Conservation (phyloP, 2,329 filamentous ascomycete species). For the Fusarium aywerte region DNA sequence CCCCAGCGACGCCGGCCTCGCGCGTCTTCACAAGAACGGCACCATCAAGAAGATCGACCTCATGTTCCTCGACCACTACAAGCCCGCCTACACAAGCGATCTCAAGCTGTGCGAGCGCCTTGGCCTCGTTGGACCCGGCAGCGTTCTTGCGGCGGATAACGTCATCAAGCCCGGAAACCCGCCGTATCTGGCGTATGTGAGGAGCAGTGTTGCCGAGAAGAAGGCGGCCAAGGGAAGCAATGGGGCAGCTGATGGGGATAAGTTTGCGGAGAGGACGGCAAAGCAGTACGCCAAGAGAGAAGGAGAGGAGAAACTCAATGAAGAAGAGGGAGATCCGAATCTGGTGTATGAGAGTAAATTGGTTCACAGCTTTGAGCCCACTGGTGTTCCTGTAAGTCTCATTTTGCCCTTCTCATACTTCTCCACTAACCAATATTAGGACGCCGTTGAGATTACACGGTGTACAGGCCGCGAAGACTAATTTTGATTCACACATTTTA, state of each 20-base stretch:
- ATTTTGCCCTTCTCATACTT: background rate
- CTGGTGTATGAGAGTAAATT: conserved; percentile 73
- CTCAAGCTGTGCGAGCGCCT: conserved; percentile 81
- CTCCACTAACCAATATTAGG: conserved; percentile 56
- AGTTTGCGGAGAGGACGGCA: conserved; percentile 56
- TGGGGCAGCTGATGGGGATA: conserved; percentile 48
- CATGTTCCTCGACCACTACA: conserved; percentile 84
- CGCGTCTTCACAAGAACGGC: conserved; percentile 65
- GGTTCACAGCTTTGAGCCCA: conserved; percentile 73
- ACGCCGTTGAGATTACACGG: conserved; percentile 73
- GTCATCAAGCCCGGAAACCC: conserved; percentile 77
- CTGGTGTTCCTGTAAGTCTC: conserved; percentile 68
- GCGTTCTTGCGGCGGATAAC: conserved; percentile 75
- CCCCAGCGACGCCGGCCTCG: conserved; percentile 72
- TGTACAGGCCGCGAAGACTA: conserved; percentile 58
- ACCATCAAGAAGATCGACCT: conserved; percentile 71
- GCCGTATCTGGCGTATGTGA: conserved; percentile 75
- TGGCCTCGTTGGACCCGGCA: conserved; percentile 69
- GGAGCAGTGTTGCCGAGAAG: conserved; percentile 72
- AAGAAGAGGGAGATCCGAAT: conserved; percentile 67
- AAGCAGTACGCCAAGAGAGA: conserved; percentile 68
- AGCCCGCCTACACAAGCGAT: conserved; percentile 78
- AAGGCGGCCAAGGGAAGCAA: conserved; percentile 52
- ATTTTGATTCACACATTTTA: background rate
- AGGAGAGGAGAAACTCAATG: conserved; percentile 53